Evolutionary conservation across 495 filamentous ascomycete genomes (phyloP).

Genomic region (Aspergillus sparsus): DNA sequence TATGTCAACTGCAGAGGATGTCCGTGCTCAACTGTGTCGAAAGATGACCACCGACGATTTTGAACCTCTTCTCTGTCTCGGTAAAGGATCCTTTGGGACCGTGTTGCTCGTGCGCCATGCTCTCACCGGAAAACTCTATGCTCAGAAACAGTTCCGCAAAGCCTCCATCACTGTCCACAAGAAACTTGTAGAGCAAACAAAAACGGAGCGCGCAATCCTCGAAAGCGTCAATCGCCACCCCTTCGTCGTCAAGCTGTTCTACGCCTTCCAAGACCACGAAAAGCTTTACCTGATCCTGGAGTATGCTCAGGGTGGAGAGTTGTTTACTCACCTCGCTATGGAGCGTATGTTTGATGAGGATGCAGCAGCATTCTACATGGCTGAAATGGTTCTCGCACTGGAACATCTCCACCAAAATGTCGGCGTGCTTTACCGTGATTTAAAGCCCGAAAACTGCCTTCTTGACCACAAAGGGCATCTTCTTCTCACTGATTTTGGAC

Average conservation of each 20-base stretch:
- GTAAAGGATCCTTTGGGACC: slow-evolving; percentile 93
- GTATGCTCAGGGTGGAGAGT: slow-evolving; percentile 95
- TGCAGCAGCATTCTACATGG: slow-evolving; percentile 94
- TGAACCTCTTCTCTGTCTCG: slow-evolving; percentile 87
- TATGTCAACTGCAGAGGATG: slow-evolving; percentile 25
- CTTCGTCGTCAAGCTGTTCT: slow-evolving; percentile 96
- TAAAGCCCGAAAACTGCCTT: slow-evolving; percentile 98
- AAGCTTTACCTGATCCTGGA: slow-evolving; percentile 97
- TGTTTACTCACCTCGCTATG: slow-evolving; percentile 85
- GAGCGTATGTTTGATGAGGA: slow-evolving; percentile 91
- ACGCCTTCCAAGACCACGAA: slow-evolving; percentile 97
- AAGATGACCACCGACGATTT: slow-evolving; percentile 95
- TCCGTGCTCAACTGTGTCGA: slow-evolving; percentile 52
- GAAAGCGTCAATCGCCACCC: slow-evolving; percentile 95
- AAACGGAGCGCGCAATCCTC: slow-evolving; percentile 90
- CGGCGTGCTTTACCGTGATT: slow-evolving; percentile 92
- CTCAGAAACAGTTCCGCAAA: slow-evolving; percentile 98
- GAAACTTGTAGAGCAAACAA: slow-evolving; percentile 91
- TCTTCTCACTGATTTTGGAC: slow-evolving; percentile 92
- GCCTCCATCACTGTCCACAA: slow-evolving; percentile 91
- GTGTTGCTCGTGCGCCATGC: slow-evolving; percentile 89
- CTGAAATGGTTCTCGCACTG: slow-evolving; percentile 91
- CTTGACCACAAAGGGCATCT: slow-evolving; percentile 89
- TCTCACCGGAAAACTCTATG: slow-evolving; percentile 83
- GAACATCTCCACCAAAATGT: slow-evolving; percentile 88